These are phyloP conservation scores for Phytophthora syringae DNA, from an alignment of 352 stramenopile species.

Conservation along the genomic window DNA sequence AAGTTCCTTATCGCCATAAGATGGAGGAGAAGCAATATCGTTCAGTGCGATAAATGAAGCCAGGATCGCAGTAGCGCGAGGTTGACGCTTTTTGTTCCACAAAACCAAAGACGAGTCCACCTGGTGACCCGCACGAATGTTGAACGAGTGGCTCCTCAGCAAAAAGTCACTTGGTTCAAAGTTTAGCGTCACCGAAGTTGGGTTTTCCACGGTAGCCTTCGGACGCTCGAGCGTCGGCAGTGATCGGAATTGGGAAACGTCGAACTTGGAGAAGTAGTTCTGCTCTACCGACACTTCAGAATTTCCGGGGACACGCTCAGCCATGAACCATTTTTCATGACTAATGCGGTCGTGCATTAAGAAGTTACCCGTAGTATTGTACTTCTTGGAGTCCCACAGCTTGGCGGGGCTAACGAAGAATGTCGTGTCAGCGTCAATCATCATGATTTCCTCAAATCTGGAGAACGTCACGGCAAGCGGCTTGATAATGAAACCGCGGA, in stretches of 20 bases:
- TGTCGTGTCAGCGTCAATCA: conserved; percentile 62
- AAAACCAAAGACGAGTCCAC: conserved; percentile 55
- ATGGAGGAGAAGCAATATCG: conserved; percentile 31
- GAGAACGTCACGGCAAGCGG: conserved; percentile 56
- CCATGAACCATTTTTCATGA: conserved; percentile 35
- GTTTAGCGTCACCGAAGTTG: conserved; percentile 18
- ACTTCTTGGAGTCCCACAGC: conserved; percentile 55
- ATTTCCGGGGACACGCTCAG: conserved; percentile 23
- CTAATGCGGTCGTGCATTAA: conserved; percentile 65
- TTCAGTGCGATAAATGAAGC: conserved; percentile 41
- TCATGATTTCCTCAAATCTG: conserved; percentile 65
- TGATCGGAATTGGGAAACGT: conserved; percentile 28
- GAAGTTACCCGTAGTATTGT: conserved; percentile 53
- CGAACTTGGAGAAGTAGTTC: conserved; percentile 37
- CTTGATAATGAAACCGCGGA: conserved; percentile 62
- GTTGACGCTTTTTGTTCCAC: conserved; percentile 48
- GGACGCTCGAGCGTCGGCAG: conserved; percentile 26
- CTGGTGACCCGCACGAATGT: conserved; percentile 44
- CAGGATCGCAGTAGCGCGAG: conserved; percentile 47
- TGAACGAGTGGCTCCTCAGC: conserved; percentile 40
- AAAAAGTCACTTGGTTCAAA: conserved; percentile 40
- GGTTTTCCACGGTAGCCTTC: conserved; percentile 23
- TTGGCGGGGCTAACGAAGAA: conserved; percentile 55
- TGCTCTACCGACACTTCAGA: conserved; percentile 29
- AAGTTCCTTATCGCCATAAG: conserved; percentile 58